A percentile compares a stretch with the other conserved stretches of the same genome.
These are phyloP conservation scores for Blastocystis sp. DNA, from an alignment of 352 stramenopile species.

Conservation along the genomic window DNA sequence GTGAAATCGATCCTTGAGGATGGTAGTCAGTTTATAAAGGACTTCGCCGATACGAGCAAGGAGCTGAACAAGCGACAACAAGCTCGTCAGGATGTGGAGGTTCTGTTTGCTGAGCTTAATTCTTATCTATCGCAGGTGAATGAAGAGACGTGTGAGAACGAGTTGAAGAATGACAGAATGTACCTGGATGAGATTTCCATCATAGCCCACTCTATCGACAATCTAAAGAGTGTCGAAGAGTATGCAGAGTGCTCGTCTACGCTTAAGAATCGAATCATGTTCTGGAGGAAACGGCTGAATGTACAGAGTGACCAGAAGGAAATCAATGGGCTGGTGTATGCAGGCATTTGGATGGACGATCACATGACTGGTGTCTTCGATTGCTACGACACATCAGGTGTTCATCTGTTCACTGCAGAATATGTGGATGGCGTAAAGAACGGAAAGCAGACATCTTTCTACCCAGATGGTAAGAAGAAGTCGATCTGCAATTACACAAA, in stretches of 20 bases:
- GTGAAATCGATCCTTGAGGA: background rate
- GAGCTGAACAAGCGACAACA: background rate
- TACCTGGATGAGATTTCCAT: too few relatives aligned
- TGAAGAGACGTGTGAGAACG: too few relatives aligned
- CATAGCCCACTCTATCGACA: too few relatives aligned
- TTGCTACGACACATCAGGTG: background rate
- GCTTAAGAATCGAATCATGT: too few relatives aligned
- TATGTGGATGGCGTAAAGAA: background rate
- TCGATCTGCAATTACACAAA: background rate
- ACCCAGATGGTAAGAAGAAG: background rate
- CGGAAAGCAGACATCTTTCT: background rate
- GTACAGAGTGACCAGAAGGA: background rate
- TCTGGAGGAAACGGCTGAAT: too few relatives aligned
- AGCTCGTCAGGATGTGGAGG: background rate
- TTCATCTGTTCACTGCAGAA: background rate
- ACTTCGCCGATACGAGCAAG: background rate
- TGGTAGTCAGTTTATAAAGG: background rate
- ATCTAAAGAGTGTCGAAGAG: too few relatives aligned
- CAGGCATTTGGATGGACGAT: background rate
- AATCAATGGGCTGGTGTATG: background rate
- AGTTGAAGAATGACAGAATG: too few relatives aligned
- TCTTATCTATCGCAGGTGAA: too few relatives aligned
- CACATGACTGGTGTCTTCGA: background rate
- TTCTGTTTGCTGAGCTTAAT: too few relatives aligned
- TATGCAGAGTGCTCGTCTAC: too few relatives aligned